Conservation (phyloP, 208 protist species). For the Leptomonas seymouri region DNA sequence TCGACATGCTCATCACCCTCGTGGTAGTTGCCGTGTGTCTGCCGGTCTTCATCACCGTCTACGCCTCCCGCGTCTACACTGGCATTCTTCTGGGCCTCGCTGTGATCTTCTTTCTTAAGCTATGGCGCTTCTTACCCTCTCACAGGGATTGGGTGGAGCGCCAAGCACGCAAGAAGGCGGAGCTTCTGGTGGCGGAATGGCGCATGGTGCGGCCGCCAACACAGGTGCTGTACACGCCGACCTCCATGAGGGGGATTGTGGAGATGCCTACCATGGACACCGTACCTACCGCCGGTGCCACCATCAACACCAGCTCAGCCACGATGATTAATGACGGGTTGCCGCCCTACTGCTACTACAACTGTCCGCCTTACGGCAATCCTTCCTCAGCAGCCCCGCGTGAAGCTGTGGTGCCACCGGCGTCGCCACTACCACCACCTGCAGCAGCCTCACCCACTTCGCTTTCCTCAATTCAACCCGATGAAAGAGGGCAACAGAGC, state of each 20-base stretch:
- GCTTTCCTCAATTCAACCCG: too few relatives aligned
- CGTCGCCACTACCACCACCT: too few relatives aligned
- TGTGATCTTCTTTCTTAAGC: constrained; percentile 37
- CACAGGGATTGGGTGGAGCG: constrained; percentile 34
- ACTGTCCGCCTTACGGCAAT: neutral
- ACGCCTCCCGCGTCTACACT: constrained; percentile 34
- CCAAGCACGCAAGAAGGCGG: constrained; percentile 16
- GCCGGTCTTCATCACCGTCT: constrained; percentile 34
- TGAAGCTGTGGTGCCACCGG: too few relatives aligned
- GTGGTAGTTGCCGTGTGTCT: constrained; percentile 26
- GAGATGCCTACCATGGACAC: neutral
- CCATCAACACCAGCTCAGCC: neutral
- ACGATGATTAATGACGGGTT: neutral
- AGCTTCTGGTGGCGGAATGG: constrained; percentile 6
- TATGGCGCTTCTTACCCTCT: constrained; percentile 59
- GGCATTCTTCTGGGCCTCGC: constrained; percentile 32
- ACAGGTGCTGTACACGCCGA: constrained; percentile 3
- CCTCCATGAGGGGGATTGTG: neutral
- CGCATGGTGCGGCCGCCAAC: neutral
- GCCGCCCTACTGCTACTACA: neutral
- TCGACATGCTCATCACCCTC: constrained; percentile 23
- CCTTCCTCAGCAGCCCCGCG: neutral
- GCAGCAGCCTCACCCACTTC: too few relatives aligned
- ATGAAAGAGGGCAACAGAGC: neutral
- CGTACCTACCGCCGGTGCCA: neutral